These are phyloP conservation scores for Chaetomiaceae sp. DNA, from an alignment of 2,329 filamentous ascomycete species.

Conservation along the genomic window DNA sequence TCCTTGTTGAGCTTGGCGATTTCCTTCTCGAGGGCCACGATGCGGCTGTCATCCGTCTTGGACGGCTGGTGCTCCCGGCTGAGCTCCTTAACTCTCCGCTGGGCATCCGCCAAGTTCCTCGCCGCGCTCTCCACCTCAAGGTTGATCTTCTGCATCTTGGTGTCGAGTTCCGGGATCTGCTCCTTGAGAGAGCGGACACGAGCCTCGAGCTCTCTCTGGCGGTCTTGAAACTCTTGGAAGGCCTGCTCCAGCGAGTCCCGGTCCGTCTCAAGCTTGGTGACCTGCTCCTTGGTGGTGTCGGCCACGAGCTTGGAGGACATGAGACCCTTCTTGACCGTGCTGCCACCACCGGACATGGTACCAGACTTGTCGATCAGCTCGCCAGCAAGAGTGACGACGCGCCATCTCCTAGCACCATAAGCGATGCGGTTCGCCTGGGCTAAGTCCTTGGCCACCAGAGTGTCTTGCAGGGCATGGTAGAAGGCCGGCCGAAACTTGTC, in stretches of 20 bases:
- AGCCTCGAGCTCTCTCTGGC: constrained; percentile 72
- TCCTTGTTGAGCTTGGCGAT: constrained; percentile 70
- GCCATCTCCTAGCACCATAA: constrained; percentile 88
- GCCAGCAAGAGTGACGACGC: constrained; percentile 90
- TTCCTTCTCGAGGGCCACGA: constrained; percentile 67
- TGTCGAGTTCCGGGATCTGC: constrained; percentile 78
- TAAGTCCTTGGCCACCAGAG: constrained; percentile 83
- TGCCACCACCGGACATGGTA: constrained; percentile 97
- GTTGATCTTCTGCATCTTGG: constrained; percentile 81
- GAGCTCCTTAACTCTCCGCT: constrained; percentile 81
- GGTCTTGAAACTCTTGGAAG: constrained; percentile 78
- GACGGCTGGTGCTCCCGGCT: constrained; percentile 74
- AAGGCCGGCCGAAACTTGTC: constrained; percentile 85
- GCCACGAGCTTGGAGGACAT: constrained; percentile 97
- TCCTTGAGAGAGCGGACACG: constrained; percentile 66
- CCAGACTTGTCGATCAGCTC: constrained; percentile 97
- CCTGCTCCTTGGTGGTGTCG: constrained; percentile 81
- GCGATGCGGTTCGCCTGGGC: constrained; percentile 97
- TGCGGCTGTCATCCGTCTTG: constrained; percentile 69
- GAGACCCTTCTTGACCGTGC: constrained; percentile 78
- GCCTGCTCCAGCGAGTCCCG: constrained; percentile 78
- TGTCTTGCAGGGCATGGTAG: constrained; percentile 92
- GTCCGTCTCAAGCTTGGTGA: constrained; percentile 78
- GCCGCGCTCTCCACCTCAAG: constrained; percentile 85
- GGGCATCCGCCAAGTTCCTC: constrained; percentile 75